These are phyloP conservation scores for Cryphonectria parasitica DNA, from an alignment of 2,329 filamentous ascomycete genomes.

Conservation along the genomic window DNA sequence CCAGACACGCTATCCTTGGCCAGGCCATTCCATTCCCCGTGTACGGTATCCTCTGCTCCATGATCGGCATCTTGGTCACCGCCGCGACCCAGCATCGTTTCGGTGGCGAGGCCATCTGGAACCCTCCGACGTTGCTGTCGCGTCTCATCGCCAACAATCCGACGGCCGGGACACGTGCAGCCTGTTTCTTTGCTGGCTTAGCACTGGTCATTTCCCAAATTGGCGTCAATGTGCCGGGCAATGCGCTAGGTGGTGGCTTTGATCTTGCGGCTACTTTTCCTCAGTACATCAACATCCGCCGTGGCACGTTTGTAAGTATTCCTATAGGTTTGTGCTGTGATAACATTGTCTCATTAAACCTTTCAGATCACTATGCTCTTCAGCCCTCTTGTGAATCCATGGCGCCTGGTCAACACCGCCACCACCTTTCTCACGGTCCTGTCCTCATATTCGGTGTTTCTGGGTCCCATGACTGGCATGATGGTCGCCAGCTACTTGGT, in stretches of 20 bases:
- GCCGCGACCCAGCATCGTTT: conserved; percentile 44
- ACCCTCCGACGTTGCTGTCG: conserved; percentile 42
- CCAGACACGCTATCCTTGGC: conserved; percentile 41
- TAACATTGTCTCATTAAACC: neutral
- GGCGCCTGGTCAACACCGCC: conserved; percentile 53
- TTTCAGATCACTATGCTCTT: conserved; percentile 41
- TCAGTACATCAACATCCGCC: conserved; percentile 38
- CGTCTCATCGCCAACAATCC: conserved; percentile 38
- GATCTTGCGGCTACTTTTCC: conserved; percentile 33
- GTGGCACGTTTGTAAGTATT: conserved; percentile 35
- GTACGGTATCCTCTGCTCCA: conserved; percentile 41
- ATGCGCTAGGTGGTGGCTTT: conserved; percentile 37
- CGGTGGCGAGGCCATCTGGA: conserved; percentile 43
- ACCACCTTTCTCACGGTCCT: conserved; percentile 52
- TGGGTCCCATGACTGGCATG: conserved; percentile 29
- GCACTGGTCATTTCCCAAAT: conserved; percentile 43
- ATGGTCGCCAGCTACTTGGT: conserved; percentile 27
- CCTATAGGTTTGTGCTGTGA: neutral
- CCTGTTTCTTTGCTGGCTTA: conserved; percentile 43
- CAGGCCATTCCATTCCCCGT: conserved; percentile 43
- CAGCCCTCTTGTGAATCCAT: conserved; percentile 48
- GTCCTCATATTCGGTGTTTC: conserved; percentile 40
- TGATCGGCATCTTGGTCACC: conserved; percentile 47
- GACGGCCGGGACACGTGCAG: conserved; percentile 33
- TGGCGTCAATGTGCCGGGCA: conserved; percentile 44